A percentile compares a stretch with the other conserved stretches of the same genome.
Conservation (phyloP, 2,329 filamentous ascomycete genomes). For the Chaetomium sp. region DNA sequence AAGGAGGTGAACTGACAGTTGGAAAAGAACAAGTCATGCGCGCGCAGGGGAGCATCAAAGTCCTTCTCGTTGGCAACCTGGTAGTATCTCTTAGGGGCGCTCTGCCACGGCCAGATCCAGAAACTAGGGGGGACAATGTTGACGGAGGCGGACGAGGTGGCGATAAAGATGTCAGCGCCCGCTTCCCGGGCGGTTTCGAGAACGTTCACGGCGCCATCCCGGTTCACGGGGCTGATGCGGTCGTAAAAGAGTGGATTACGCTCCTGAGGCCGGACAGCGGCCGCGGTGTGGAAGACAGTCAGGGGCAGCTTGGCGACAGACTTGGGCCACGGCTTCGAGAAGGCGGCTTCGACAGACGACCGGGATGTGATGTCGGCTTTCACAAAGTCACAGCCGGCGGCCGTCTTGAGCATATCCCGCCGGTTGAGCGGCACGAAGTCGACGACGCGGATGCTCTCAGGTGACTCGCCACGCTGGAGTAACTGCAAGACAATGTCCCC, state of each 20-base stretch:
- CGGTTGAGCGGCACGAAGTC: conserved; percentile 52
- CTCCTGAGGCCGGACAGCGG: conserved; percentile 55
- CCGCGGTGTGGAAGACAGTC: conserved; percentile 61
- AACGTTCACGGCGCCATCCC: conserved; percentile 53
- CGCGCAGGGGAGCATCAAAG: conserved; percentile 44
- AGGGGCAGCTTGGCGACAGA: conserved; percentile 48
- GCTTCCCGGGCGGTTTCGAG: conserved; percentile 48
- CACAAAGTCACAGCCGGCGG: conserved; percentile 46
- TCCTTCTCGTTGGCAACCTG: conserved; percentile 53
- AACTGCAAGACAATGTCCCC: conserved; percentile 58
- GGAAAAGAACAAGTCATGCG: conserved; percentile 48
- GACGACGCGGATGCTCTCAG: conserved; percentile 55
- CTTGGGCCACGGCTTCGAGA: conserved; percentile 50
- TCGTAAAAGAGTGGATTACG: conserved; percentile 49
- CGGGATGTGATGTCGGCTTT: conserved; percentile 54
- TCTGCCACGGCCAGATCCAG: conserved; percentile 49
- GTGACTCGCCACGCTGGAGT: conserved; percentile 53
- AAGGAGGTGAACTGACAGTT: conserved; percentile 41
- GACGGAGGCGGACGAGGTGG: conserved; percentile 56
- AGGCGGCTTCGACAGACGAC: conserved; percentile 48
- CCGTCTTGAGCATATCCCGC: conserved; percentile 46
- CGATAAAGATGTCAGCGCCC: conserved; percentile 54
- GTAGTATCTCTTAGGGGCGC: conserved; percentile 43
- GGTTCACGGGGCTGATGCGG: conserved; percentile 52
- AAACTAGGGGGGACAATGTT: conserved; percentile 46